These are phyloP conservation scores for Gloeopeniophorella convolvens DNA, from an alignment of 768 basidiomycete species.

Conservation along the genomic window DNA sequence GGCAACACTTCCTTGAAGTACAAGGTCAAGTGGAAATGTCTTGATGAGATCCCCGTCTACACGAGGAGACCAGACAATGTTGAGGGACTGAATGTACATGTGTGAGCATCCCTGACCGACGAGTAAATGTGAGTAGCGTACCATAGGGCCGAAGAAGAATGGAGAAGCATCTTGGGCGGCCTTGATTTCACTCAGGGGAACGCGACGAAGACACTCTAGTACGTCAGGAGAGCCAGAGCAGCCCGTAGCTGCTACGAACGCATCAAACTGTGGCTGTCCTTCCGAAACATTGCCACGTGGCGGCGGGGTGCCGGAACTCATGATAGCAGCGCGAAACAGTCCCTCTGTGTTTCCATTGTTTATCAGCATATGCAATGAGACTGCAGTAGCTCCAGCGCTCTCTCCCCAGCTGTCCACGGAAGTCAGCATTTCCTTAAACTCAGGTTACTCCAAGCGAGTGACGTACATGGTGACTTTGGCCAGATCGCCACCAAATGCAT, in stretches of 20 bases:
- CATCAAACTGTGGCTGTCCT: slow-evolving; percentile 36
- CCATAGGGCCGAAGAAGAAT: slow-evolving; percentile 27
- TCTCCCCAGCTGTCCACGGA: slow-evolving; percentile 38
- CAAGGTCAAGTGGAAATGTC: slow-evolving; percentile 27
- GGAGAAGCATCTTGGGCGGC: slow-evolving; percentile 30
- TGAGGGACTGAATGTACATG: slow-evolving; percentile 24
- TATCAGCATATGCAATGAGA: slow-evolving; percentile 36
- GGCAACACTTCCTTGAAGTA: slow-evolving; percentile 33
- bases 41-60: slow-evolving; percentile 36
- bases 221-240: slow-evolving; percentile 34
- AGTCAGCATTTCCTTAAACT: not conserved
- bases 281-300: slow-evolving; percentile 26
- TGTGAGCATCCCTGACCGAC: not conserved
- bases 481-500: slow-evolving; percentile 57
- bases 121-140: slow-evolving; percentile 4
- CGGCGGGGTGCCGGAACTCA: slow-evolving; percentile 37
- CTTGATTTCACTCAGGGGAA: slow-evolving; percentile 28
- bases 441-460: not conserved
- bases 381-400: slow-evolving; percentile 46
- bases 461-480: slow-evolving; percentile 48
- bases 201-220: slow-evolving; percentile 37
- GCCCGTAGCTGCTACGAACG: slow-evolving; percentile 31
- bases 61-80: slow-evolving; percentile 32
- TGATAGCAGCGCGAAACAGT: slow-evolving; percentile 37
- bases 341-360: slow-evolving; percentile 32